Evolutionary conservation across 305 asterid species (phyloP).

Genomic region (Solanum hybrid): DNA sequence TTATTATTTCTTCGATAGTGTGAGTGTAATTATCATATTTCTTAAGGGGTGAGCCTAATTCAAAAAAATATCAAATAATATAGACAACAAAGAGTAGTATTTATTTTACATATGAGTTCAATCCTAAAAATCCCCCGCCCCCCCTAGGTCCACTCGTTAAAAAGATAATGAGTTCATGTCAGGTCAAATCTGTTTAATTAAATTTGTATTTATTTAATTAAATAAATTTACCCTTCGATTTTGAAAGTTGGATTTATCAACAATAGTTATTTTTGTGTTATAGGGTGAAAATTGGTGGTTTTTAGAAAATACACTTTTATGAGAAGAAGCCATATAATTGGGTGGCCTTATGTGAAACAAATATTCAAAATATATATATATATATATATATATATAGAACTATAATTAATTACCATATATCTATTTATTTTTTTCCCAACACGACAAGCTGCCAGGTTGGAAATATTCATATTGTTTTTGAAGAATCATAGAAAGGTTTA

Average conservation of each 20-base stretch:
- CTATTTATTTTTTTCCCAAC: neutral
- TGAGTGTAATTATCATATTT: no score
- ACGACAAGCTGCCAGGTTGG: neutral
- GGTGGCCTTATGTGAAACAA: neutral
- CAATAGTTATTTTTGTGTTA: neutral
- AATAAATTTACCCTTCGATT: neutral
- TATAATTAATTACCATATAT: neutral
- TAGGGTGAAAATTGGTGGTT: neutral
- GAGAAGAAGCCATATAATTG: neutral
- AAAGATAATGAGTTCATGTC: neutral
- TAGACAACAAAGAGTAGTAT: neutral
- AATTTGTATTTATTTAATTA: no score
- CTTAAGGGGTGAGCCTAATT: no score
- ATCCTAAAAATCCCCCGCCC: no score
- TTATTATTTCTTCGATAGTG: no score
- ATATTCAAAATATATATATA: no score
- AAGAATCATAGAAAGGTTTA: neutral
- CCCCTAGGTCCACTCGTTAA: no score
- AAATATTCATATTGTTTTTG: neutral
- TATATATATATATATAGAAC: no score
- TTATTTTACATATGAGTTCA: neutral
- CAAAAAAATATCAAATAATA: no score
- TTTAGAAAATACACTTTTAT: neutral
- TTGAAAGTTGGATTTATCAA: no score
- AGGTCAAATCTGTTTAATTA: no score